Percentiles rank a stretch among this genome's conserved stretches.
Evolutionary conservation across 352 stramenopile genomes (phyloP).

Genomic region (Pythium sukuiense): DNA sequence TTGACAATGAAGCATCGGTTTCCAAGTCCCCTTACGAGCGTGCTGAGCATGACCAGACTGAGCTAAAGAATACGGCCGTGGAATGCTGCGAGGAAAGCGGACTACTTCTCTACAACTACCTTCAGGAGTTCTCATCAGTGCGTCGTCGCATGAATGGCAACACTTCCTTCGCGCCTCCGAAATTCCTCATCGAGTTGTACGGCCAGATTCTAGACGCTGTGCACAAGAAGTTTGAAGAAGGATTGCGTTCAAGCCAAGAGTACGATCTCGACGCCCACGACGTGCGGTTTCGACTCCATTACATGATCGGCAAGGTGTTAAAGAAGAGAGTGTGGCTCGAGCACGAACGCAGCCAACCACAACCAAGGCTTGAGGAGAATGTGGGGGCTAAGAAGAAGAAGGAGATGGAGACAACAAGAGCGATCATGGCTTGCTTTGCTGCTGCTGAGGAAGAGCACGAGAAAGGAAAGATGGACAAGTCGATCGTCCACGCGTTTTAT

Average conservation of each 20-base stretch:
- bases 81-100: slow-evolving; percentile 78
- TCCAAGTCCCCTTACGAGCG: neutral
- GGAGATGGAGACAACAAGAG: neutral
- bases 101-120: slow-evolving; percentile 65
- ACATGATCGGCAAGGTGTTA: slow-evolving; percentile 75
- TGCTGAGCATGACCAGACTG: slow-evolving; percentile 8
- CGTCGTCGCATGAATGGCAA: slow-evolving; percentile 23
- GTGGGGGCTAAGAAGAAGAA: neutral
- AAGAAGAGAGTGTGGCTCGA: slow-evolving; percentile 56
- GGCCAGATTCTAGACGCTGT: slow-evolving; percentile 31
- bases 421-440: slow-evolving; percentile 52
- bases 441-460: slow-evolving; percentile 56
- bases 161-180: neutral
- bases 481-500: slow-evolving; percentile 80
- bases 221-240: slow-evolving; percentile 42
- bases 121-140: slow-evolving; percentile 63
- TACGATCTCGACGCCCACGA: slow-evolving; percentile 40
- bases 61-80: slow-evolving; percentile 30
- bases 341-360: neutral
- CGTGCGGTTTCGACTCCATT: slow-evolving; percentile 62
- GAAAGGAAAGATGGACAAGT: slow-evolving; percentile 66
- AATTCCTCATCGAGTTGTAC: slow-evolving; percentile 11
- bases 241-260: slow-evolving; percentile 34
- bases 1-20: neutral
- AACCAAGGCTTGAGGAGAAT: neutral